Base-by-base conservation (phyloP, 768 basidiomycete genomes). In the Hygrocybe punicea region DNA sequence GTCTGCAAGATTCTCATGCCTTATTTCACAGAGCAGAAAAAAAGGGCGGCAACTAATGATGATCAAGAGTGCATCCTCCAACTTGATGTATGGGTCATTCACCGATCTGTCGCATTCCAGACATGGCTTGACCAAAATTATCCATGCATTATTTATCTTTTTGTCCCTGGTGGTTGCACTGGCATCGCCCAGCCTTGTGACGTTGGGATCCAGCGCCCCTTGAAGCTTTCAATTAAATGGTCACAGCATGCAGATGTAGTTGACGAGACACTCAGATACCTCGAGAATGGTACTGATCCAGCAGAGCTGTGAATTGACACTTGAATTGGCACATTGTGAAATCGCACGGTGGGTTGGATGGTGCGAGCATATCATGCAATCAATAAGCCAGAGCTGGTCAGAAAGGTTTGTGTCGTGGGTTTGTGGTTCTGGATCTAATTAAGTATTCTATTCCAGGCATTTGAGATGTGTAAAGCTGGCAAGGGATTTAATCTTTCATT, bases 1-100 rank as follows among this genome's bases (percentile, higher is more conserved):
- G 53, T 71, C 24, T 54, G 56, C n/a, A n/a, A 63, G 14, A 65
- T 71, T 17, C 37, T 65, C 23, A 46, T 58, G 51, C 63, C 62
- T 2, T 64, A 65, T 42, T 67, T 63, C 25, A 51, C 56, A 17
- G 14, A 24, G 5, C 19, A 53, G 47, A 66, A 62, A 51, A 23
- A 36, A 14, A 13, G 34, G 14, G 57, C 51, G 19, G 37, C 55
- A 42, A 63, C 53, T 39, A 53, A 50, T 48, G 57, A 17, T 47
- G 51, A 33, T n/a, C 73, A 75, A 44, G 53, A 64, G 13, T 58
- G 58, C 3, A 25, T 76, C 44, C 70, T 68, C 66, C 16, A 47
- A 3, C 63, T 71, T 42, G 74, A 76, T 45, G 64, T 71, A 1
- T 76, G 71, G 72, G 65, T 63, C 0, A 73, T 76, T 3, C 76